phyloP scores from a whole-genome alignment of 1,284 basidiomycete species.

The Heterobasidion parviporum region DNA sequence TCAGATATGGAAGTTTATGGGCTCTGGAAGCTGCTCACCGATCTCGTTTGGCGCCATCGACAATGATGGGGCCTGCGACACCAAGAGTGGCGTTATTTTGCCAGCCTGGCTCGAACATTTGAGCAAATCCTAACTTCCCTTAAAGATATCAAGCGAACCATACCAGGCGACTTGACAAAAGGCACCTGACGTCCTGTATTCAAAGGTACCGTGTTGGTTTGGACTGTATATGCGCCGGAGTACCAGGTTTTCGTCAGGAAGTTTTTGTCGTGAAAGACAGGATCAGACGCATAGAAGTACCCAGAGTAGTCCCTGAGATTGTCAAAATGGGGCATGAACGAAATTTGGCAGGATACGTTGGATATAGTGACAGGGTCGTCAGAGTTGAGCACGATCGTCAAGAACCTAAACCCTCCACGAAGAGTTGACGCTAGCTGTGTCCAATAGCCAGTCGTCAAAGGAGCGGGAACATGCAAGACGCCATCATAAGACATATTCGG shows the following conservation, averaged over 20 bases:
- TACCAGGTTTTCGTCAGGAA: conserved; percentile 58
- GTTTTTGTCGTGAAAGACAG: conserved; percentile 34
- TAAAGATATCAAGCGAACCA: not conserved
- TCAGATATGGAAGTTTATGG: not conserved
- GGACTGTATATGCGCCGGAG: conserved; percentile 53
- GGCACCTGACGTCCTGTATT: conserved; percentile 47
- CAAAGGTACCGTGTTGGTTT: conserved; percentile 47
- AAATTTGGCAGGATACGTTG: conserved; percentile 46
- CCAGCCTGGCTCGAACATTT: conserved; percentile 31
- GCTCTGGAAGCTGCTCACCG: conserved; percentile 24
- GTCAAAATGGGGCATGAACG: conserved; percentile 46
- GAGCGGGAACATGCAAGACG: conserved; percentile 29
- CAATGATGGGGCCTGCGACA: conserved; percentile 51
- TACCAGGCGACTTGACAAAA: conserved; percentile 29
- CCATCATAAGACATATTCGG: conserved; percentile 36
- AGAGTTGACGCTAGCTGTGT: conserved; percentile 36
- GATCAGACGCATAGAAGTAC: conserved; percentile 46
- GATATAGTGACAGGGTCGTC: conserved; percentile 30
- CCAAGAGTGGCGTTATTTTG: conserved; percentile 48
- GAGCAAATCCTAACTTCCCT: not conserved
- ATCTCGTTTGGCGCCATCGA: conserved; percentile 56
- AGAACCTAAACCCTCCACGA: conserved; percentile 47
- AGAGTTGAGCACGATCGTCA: conserved; percentile 40
- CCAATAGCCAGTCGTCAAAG: conserved; percentile 34
- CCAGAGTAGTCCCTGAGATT: conserved; percentile 45